These are phyloP conservation scores for Teratosphaeria viscida DNA, from an alignment of 2,329 filamentous ascomycete genomes.

Conservation along the genomic window DNA sequence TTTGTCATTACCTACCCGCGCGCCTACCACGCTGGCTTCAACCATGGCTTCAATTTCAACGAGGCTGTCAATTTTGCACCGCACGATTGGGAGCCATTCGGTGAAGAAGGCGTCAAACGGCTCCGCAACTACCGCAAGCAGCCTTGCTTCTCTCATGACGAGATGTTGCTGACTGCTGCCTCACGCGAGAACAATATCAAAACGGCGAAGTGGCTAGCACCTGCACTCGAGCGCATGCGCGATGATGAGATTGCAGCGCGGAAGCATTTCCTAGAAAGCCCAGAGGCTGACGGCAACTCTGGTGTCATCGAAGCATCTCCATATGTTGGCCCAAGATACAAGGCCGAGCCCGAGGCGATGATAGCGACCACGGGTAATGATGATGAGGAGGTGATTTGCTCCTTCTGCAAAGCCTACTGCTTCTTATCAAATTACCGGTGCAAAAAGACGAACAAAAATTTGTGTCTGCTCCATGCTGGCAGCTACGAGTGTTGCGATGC, in stretches of 20 bases:
- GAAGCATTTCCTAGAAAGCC: constrained; percentile 53
- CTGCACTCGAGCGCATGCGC: constrained; percentile 69
- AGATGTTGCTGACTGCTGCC: constrained; percentile 82
- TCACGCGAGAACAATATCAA: constrained; percentile 70
- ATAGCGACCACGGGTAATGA: constrained; percentile 56
- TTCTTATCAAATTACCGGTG: constrained; percentile 89
- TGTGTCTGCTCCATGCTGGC: constrained; percentile 77
- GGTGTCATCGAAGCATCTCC: constrained; percentile 22
- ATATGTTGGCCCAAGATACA: constrained; percentile 28
- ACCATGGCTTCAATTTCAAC: constrained; percentile 97
- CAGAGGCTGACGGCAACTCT: constrained; percentile 31
- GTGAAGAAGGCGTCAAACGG: constrained; percentile 73
- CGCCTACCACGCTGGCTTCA: constrained; percentile 96
- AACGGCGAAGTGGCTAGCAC: constrained; percentile 89
- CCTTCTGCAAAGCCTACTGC: constrained; percentile 82
- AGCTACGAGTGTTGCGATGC: constrained; percentile 68
- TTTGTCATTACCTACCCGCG: constrained; percentile 95
- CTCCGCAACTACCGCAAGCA: constrained; percentile 81
- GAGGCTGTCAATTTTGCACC: constrained; percentile 98
- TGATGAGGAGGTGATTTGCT: constrained; percentile 88
- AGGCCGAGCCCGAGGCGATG: constrained; percentile 45
- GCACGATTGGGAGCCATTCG: constrained; percentile 87
- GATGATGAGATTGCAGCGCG: constrained; percentile 62
- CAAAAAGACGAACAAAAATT: constrained; percentile 64
- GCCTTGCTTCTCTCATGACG: constrained; percentile 95